Base-by-base conservation (phyloP, 331 rosid species). In the Telfairia occidentalis region DNA sequence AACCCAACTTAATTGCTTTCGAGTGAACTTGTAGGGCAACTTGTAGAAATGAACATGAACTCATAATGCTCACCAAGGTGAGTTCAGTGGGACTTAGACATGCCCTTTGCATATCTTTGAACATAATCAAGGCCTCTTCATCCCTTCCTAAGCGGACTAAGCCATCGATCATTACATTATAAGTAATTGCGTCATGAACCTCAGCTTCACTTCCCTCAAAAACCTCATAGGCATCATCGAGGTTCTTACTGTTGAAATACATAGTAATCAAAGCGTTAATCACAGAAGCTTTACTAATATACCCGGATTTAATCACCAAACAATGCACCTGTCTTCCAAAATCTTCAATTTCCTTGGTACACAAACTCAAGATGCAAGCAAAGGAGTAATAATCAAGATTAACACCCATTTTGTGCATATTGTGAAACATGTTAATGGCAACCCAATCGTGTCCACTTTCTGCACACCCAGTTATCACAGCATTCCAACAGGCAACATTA, bases 91-190 rank as follows among this genome's bases (percentile, higher is more conserved):
- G n/a, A n/a, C n/a, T 19, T 50, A 84, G 69, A 81, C 86, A 66
- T 48, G 73, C 81, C 77, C 71, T 72, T 71, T 67, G 87, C 96
- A 92, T 92, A 79, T 77, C 84, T 73, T 73, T 78, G 63, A 92
- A 88, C 84, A 87, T 77, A 9, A 18, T 10, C 82, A 88, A 85
- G 2, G 89, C 96, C 58, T 92, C 89, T 52, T 83, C 78, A 48
- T 69, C 80, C 60, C 87, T 85, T 35, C 83, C 86, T 66, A 78
- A 13, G 5, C 78, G 74, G 26, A 55, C 87, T 82, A 92, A 85
- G 43, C 97, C 96, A 77, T 88, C 89, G n/a, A 88, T 87, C 92
- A 88, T 86, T 15, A 88, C 94, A 79, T 90, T 90, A 81, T 80
- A 90, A 0, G 95, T 85, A 73, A 92, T 86, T 77, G 78, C 81